phyloP scores from a whole-genome alignment of 2,329 filamentous ascomycete genomes.

The Calonectria ilicicola region DNA sequence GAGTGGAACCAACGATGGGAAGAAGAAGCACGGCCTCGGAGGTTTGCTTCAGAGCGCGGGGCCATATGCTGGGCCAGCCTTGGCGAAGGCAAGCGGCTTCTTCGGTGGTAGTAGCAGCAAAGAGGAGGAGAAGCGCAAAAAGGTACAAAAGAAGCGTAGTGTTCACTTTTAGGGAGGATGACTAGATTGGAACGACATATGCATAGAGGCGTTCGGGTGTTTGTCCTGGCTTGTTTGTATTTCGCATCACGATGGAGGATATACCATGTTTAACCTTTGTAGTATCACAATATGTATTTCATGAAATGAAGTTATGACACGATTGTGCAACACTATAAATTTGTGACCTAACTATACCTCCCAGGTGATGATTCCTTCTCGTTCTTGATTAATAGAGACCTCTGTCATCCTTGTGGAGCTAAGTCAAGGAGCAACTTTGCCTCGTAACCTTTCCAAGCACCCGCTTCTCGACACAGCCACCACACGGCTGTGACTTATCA shows the following conservation, averaged over 20 bases:
- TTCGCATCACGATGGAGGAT: slow-evolving; percentile 31
- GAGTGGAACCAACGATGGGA: slow-evolving; percentile 32
- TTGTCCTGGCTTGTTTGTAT: slow-evolving; percentile 6
- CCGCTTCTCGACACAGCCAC: neutral
- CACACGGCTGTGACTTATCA: neutral
- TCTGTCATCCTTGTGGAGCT: neutral
- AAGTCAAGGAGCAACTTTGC: neutral
- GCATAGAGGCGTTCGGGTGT: slow-evolving; percentile 22
- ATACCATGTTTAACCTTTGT: slow-evolving; percentile 38
- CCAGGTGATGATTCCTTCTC: neutral
- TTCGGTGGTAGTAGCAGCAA: slow-evolving; percentile 47
- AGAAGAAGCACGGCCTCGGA: slow-evolving; percentile 45
- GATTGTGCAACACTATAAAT: neutral
- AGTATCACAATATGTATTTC: slow-evolving; percentile 3
- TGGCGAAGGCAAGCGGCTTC: slow-evolving; percentile 60
- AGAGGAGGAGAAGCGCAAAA: slow-evolving; percentile 55
- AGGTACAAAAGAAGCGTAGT: slow-evolving; percentile 62
- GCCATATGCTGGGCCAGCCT: slow-evolving; percentile 53
- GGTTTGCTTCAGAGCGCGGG: slow-evolving; percentile 43
- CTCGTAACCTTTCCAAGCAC: neutral
- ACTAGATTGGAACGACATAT: neutral
- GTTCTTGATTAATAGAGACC: neutral
- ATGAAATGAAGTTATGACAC: slow-evolving; percentile 15
- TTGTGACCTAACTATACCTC: neutral
- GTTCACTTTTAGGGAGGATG: slow-evolving; percentile 53